Conservation (phyloP, 192 early-diverging fungal species). For the Backusella westeae region DNA sequence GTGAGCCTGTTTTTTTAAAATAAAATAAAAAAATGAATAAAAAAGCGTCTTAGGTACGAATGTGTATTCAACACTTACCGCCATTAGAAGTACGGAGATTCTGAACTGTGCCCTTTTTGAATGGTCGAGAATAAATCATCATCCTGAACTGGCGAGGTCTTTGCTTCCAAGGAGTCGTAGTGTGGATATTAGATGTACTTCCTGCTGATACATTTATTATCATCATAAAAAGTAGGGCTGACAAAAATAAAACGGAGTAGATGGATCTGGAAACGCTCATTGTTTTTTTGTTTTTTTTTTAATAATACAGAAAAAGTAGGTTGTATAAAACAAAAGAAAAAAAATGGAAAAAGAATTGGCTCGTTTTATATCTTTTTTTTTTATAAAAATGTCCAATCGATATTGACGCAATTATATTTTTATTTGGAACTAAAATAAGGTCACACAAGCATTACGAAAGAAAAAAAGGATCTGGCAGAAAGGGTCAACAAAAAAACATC, state of each 20-base stretch:
- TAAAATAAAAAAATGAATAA: not conserved
- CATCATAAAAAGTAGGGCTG: not conserved
- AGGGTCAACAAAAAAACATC: not conserved
- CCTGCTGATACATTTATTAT: not conserved
- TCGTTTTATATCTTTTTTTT: not conserved
- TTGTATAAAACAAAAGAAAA: not conserved
- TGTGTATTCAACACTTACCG: not conserved
- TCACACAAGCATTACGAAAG: not conserved
- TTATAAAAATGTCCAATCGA: not conserved
- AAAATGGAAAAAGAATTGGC: not conserved
- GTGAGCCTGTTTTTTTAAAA: not conserved
- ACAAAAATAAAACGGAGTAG: not conserved
- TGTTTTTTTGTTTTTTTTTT: not conserved
- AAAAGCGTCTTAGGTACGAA: not conserved
- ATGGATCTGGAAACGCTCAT: not conserved
- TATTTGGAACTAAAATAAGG: not conserved
- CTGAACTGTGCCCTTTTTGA: conserved; percentile 4
- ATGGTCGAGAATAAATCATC: conserved; percentile 11
- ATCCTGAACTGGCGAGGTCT: conserved; percentile 20
- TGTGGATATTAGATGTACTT: not conserved
- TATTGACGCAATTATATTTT: not conserved
- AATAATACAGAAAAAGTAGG: not conserved
- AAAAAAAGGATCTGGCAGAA: not conserved
- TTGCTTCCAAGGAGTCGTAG: not conserved
- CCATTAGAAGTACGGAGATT: not conserved